Evolutionary conservation across 768 basidiomycete genomes (phyloP).

Genomic region (Suillus bovinus): DNA sequence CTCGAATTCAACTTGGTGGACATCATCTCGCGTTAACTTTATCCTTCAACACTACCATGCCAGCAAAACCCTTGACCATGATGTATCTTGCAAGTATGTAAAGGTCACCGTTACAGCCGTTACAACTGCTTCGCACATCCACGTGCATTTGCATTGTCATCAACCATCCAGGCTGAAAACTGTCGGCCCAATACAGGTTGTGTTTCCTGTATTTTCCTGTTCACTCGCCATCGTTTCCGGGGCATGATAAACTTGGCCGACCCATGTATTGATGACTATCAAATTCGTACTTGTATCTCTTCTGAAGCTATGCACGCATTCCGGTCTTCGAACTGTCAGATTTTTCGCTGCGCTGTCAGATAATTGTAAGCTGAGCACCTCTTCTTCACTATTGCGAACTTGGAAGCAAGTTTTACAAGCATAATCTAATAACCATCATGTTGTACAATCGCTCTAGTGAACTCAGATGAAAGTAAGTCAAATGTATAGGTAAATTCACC

Average conservation of each 20-base stretch:
- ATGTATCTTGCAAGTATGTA: not conserved
- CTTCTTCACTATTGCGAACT: not conserved
- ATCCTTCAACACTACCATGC: not conserved
- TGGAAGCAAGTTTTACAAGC: not conserved
- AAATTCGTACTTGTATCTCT: not conserved
- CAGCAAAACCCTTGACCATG: not conserved
- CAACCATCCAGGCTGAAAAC: not conserved
- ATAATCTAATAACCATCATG: not conserved
- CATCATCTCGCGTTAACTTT: not conserved
- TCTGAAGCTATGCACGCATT: not conserved
- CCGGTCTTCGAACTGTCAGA: not conserved
- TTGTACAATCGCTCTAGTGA: not conserved
- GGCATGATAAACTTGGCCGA: not conserved
- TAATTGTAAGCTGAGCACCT: not conserved
- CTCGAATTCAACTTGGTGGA: not conserved
- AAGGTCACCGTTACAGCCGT: no score
- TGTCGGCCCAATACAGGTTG: not conserved
- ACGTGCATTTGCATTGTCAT: not conserved
- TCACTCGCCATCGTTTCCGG: not conserved
- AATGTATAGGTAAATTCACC: not conserved
- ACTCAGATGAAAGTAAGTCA: not conserved
- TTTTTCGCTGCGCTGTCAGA: not conserved
- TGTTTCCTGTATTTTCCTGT: not conserved
- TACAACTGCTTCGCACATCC: not conserved
- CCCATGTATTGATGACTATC: not conserved